Percentiles rank a stretch among this genome's conserved stretches.
Evolutionary conservation across 176 grass and related monocot genomes (phyloP).

Genomic region (Triticum turgidum): DNA sequence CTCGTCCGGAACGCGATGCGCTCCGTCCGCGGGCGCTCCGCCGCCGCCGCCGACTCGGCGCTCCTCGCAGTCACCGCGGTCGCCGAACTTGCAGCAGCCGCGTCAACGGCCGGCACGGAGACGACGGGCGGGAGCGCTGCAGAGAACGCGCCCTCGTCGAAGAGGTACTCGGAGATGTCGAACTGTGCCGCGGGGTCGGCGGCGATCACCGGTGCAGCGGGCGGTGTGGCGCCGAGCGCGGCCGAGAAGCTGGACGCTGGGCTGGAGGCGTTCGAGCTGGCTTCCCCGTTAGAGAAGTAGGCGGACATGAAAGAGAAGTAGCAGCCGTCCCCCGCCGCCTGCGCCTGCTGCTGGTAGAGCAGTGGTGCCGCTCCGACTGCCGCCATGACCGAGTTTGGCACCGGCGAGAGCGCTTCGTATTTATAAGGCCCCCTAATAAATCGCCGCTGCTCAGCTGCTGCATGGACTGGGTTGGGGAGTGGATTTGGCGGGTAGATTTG

Average conservation of each 20-base stretch:
- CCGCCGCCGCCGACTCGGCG: constrained; percentile 9
- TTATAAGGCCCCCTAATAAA: constrained; percentile 26
- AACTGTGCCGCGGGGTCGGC: constrained; percentile 19
- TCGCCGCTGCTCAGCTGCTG: background rate
- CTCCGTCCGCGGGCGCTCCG: constrained; percentile 51
- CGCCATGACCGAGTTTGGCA: constrained; percentile 40
- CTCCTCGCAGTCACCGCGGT: background rate
- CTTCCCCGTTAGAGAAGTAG: constrained; percentile 45
- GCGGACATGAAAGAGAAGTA: constrained; percentile 31
- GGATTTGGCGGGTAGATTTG: constrained; percentile 19
- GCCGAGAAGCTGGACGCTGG: constrained; percentile 50
- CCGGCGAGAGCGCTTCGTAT: constrained; percentile 35
- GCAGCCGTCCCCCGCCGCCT: background rate
- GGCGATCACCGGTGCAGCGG: background rate
- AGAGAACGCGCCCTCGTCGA: constrained; percentile 33
- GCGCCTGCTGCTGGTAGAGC: constrained; percentile 35
- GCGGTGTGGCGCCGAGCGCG: constrained; percentile 11
- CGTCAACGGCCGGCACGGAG: background rate
- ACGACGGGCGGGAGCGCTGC: background rate
- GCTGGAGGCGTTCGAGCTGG: constrained; percentile 30
- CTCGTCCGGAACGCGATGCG: constrained; percentile 86
- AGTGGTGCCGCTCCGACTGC: constrained; percentile 46
- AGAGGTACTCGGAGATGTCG: constrained; percentile 68
- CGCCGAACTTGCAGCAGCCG: background rate
- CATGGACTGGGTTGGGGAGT: constrained; percentile 13